Evolutionary conservation across 164 flowering plant species (phyloP), one percentile per base, ranked within the genome.

Genomic region (Macadamia integrifolia): DNA sequence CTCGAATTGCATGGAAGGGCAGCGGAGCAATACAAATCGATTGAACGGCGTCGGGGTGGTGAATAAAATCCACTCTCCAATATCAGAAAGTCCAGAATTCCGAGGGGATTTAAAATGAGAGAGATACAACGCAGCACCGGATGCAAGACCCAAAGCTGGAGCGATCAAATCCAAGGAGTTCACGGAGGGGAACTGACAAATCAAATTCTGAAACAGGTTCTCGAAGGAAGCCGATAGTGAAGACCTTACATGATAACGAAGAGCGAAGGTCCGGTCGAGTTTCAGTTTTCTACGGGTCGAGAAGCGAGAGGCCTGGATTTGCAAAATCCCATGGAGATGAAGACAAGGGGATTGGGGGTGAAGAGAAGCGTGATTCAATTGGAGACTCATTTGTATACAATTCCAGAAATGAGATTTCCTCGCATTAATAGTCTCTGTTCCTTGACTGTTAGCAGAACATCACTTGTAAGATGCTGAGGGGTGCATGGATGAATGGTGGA

Each of bases 41-140:
- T 88, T 92, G 70, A 94, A 94, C 58, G 97, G 92, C 60, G 98
- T 90, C 6, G 98, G 98, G 61, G 81, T 80, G 15, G 92, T 74
- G 70, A 90, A 87, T 56, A 91, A 56, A 5, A 88, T 74, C 97
- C 97, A 91, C 48, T 87, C 86, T 0, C 91, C 97, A 23, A 81
- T 42, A 18, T 82, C 82, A 3, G 49, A 29, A 15, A 30, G 18
- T 17, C 7, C n/a, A 61, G 62, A 55, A 18, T 53, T n/a, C 14
- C 31, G 10, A 28, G 42, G 56, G 6, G 73, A 40, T 2, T 40
- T 52, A 10, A 56, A 35, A 1, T 68, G 69, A 18, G 86, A 77
- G 12, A 82, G 30, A 46, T 63, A 79, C 1, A 85, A 66, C 3
- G 88, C 78, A 15, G 74, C 66, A 11, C 82, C 89, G 48, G 90